Evolutionary conservation across 768 basidiomycete species (phyloP).

Genomic region (Coprinellus micaceus): DNA sequence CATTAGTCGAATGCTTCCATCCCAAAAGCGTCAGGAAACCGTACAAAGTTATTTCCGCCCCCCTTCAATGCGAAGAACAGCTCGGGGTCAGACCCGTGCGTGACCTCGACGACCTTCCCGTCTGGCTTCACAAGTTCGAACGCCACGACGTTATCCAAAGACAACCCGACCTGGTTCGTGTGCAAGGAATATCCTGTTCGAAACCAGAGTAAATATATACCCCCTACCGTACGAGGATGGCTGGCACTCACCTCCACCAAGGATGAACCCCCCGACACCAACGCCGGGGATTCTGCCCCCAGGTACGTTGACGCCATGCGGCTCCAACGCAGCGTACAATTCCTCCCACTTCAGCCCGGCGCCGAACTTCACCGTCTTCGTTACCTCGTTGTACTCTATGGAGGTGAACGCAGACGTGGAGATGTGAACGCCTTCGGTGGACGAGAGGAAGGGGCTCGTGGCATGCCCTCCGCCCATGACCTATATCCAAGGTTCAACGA

Average conservation of each 20-base stretch:
- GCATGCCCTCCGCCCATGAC: conserved; percentile 51
- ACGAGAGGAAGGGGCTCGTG: conserved; percentile 44
- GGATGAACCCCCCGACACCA: conserved; percentile 44
- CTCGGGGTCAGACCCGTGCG: conserved; percentile 27
- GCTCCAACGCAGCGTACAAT: conserved; percentile 41
- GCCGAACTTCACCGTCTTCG: conserved; percentile 28
- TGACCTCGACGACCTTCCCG: conserved; percentile 38
- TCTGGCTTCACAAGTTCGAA: conserved; percentile 56
- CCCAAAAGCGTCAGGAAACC: not conserved
- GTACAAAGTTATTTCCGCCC: conserved; percentile 57
- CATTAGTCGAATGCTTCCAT: not conserved
- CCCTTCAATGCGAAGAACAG: conserved; percentile 50
- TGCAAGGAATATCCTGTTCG: no score
- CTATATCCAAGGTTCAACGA: conserved; percentile 25
- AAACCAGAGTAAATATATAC: conserved; percentile 15
- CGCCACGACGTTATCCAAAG: conserved; percentile 46
- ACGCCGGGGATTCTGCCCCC: conserved; percentile 48
- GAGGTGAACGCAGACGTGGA: conserved; percentile 37
- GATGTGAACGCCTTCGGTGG: conserved; percentile 50
- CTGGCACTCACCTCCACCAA: conserved; percentile 49
- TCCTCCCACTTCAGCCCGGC: conserved; percentile 48
- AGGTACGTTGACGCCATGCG: conserved; percentile 40
- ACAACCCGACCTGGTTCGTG: not conserved
- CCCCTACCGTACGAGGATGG: no score
- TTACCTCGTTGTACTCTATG: conserved; percentile 28